Conservation (phyloP, 2,329 filamentous ascomycete species). For the Alternaria incomplexa region DNA sequence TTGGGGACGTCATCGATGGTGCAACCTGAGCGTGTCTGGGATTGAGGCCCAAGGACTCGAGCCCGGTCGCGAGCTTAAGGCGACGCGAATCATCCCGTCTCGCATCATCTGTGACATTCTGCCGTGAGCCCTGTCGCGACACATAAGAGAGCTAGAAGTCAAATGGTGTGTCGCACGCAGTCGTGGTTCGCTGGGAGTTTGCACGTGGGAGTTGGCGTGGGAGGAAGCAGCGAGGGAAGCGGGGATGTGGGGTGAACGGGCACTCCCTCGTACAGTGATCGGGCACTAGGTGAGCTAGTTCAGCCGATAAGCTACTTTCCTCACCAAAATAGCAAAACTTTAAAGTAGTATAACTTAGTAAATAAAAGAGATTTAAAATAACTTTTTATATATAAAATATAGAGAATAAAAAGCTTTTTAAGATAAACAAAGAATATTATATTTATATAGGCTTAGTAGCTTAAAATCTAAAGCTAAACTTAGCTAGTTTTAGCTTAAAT, state of each 20-base stretch:
- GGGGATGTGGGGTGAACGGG: slow-evolving; percentile 14
- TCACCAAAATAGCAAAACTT: no score
- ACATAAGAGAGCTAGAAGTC: background rate
- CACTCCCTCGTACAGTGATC: background rate
- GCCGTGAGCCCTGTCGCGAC: background rate
- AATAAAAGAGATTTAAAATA: no score
- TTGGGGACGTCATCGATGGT: background rate
- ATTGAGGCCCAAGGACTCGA: background rate
- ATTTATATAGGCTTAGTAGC: no score
- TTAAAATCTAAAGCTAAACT: no score
- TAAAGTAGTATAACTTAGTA: no score
- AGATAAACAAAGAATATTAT: no score
- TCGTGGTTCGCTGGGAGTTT: slow-evolving; percentile 20
- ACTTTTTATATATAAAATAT: no score
- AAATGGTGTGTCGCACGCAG: slow-evolving; percentile 19
- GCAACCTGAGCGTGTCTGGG: background rate
- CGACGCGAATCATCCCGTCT: slow-evolving; percentile 10
- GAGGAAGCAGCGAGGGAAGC: slow-evolving; percentile 9
- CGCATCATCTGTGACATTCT: slow-evolving; percentile 1
- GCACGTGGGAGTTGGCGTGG: slow-evolving; percentile 18
- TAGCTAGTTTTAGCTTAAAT: no score
- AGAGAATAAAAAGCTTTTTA: no score
- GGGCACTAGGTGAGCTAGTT: no score
- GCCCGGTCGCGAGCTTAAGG: background rate
- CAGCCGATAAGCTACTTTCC: no score